A percentile compares a stretch with the other conserved stretches of the same genome.
These are phyloP conservation scores for Thermomyces lanuginosus DNA, from an alignment of 2,329 filamentous ascomycete species.

Conservation along the genomic window DNA sequence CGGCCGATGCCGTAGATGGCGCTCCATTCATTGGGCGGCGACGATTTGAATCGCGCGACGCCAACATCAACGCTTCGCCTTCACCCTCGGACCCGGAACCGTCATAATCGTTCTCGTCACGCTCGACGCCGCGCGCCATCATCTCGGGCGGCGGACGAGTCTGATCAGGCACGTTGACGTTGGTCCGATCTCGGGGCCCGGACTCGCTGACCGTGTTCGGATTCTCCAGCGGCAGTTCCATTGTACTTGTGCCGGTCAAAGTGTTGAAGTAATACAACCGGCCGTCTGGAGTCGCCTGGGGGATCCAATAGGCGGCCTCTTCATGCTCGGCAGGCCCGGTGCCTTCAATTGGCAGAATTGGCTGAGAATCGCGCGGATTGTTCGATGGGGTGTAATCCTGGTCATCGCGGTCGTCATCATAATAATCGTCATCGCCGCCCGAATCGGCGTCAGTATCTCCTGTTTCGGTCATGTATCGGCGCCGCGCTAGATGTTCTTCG, in stretches of 20 bases:
- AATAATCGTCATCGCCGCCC: constrained; percentile 44
- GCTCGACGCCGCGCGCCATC: constrained; percentile 66
- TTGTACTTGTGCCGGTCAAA: constrained; percentile 83
- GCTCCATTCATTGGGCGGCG: constrained; percentile 54
- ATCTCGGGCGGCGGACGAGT: constrained; percentile 80
- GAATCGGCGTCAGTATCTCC: constrained; percentile 36
- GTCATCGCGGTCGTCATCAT: constrained; percentile 48
- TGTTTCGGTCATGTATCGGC: constrained; percentile 27
- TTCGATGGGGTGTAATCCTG: constrained; percentile 46
- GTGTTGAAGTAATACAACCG: constrained; percentile 97
- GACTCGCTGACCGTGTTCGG: constrained; percentile 64
- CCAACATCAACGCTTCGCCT: constrained; percentile 54
- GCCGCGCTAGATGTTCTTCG: constrained; percentile 43
- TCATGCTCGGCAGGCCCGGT: constrained; percentile 51
- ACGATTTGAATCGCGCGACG: constrained; percentile 51
- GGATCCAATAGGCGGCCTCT: constrained; percentile 94
- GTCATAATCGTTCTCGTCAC: constrained; percentile 83
- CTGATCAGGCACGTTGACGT: constrained; percentile 74
- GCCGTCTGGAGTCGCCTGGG: constrained; percentile 86
- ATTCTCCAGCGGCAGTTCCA: constrained; percentile 86
- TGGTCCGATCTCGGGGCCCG: constrained; percentile 75
- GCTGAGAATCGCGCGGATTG: constrained; percentile 45
- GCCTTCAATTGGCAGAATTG: constrained; percentile 53
- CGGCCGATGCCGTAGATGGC: constrained; percentile 78
- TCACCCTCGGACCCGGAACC: constrained; percentile 80